Base-by-base conservation (phyloP, 352 stramenopile species). In the Globisporangium perplexum region DNA sequence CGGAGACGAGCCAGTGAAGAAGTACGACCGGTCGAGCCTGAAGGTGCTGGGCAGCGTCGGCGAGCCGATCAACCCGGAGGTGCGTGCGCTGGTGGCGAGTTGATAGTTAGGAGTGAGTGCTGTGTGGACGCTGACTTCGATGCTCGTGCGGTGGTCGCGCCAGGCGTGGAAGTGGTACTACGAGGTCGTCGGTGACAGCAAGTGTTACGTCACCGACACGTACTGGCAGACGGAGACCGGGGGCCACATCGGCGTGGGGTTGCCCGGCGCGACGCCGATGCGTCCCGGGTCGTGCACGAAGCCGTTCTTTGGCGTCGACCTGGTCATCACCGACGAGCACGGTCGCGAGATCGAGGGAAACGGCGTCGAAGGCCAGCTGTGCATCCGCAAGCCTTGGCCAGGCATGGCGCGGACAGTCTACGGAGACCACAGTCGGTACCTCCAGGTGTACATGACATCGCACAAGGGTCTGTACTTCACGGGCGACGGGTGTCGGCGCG, bases 201-300 rank as follows among this genome's bases (percentile, higher is more conserved):
- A 88, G 47, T 98, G 93, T 70, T 89, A 95, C 60, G 89, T 99
- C 22, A 89, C 97, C 1, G 96, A 99, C 68, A 99, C 96, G 33
- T 99, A 98, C 71, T 99, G 96, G 96, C 96, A 99, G 73, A 99
- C 96, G 3, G 96, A 99, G 74, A 98, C 95, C 8, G 96, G 96
- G 30, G 96, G 96, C 33, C 93, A 98, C 66, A 83, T 99, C 47
- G 84, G 97, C 33, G 94, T 96, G 0, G 96, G 96, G 50, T 65
- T 99, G 6, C 95, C 95, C 14, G 95, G 93, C 7, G 72, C 87
- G 7, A 98, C 89, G 1, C 63, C 72, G 0, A 88, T 88, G 77
- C 83, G 98, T 62, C 93, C 96, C 17, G 95, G 96, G 36, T 97
- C 81, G 8, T 98, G 94, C 69, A 90, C 89, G 18, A 86, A 98